These are phyloP conservation scores for Miscanthus sacchariflorus DNA, from an alignment of 202 grass and related monocot species.

Conservation along the genomic window DNA sequence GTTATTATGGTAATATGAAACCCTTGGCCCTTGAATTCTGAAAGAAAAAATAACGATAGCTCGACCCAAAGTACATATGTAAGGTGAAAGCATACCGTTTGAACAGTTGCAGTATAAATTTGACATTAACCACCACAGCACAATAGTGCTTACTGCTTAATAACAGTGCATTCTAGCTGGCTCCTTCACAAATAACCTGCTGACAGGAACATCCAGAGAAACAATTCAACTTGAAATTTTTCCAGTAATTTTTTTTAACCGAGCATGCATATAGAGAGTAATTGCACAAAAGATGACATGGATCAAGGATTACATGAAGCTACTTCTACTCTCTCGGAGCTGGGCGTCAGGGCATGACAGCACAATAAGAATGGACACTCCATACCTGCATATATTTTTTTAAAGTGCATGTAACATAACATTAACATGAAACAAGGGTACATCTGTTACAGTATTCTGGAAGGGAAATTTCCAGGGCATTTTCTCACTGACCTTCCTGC, in stretches of 20 bases:
- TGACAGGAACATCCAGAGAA: no score
- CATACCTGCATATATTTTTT: neutral
- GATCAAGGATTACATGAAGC: neutral
- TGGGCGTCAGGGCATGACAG: no score
- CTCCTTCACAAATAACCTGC: neutral
- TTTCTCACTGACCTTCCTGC: neutral
- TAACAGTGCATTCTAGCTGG: neutral
- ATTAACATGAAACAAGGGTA: neutral
- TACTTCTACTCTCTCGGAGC: neutral
- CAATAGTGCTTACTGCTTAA: neutral
- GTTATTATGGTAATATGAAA: neutral
- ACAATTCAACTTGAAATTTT: neutral
- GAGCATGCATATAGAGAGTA: neutral
- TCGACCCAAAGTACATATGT: neutral
- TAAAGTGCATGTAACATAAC: neutral
- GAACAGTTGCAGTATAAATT: neutral
- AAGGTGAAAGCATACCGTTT: neutral
- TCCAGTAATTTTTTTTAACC: neutral
- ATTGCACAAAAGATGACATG: neutral
- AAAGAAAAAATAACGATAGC: neutral
- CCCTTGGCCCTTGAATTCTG: neutral
- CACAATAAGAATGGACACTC: no score
- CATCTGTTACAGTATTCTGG: neutral
- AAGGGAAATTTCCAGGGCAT: neutral
- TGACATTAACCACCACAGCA: neutral